These are phyloP conservation scores for Fusarium redolens DNA, from an alignment of 2,329 filamentous ascomycete species.

Conservation along the genomic window DNA sequence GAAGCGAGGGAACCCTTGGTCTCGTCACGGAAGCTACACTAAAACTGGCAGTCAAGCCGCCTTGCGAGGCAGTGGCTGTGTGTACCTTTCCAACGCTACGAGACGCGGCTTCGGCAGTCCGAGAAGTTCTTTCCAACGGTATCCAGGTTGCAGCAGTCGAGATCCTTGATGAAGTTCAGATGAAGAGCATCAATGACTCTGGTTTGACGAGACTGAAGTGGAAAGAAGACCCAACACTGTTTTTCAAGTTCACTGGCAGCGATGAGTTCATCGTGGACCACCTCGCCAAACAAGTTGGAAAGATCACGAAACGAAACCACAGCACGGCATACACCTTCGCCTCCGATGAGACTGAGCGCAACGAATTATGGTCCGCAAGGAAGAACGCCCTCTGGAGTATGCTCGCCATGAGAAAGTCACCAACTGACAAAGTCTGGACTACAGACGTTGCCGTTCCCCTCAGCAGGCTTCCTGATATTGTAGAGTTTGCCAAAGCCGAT, in stretches of 20 bases:
- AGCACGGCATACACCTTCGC: constrained; percentile 75
- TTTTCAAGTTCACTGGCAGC: constrained; percentile 88
- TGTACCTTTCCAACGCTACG: constrained; percentile 82
- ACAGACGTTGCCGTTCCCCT: constrained; percentile 88
- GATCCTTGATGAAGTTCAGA: constrained; percentile 89
- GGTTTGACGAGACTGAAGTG: constrained; percentile 76
- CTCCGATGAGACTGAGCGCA: constrained; percentile 74
- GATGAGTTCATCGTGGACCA: constrained; percentile 81
- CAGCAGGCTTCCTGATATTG: constrained; percentile 76
- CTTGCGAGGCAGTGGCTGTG: constrained; percentile 80
- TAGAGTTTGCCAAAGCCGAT: constrained; percentile 87
- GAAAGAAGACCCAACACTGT: constrained; percentile 81
- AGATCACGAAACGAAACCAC: constrained; percentile 68
- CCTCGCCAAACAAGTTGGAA: constrained; percentile 77
- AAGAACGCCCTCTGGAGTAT: constrained; percentile 88
- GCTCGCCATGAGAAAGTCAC: constrained; percentile 70
- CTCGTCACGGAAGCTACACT: constrained; percentile 75
- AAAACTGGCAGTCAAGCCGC: constrained; percentile 80
- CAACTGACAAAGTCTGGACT: constrained; percentile 60
- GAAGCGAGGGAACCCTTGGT: constrained; percentile 83
- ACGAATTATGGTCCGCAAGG: constrained; percentile 81
- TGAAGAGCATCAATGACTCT: constrained; percentile 82
- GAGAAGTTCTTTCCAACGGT: constrained; percentile 77
- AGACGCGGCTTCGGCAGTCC: constrained; percentile 78
- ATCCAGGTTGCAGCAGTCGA: constrained; percentile 82